Evolutionary conservation across 2,329 filamentous ascomycete species (phyloP).

Genomic region (Microsporum canis): DNA sequence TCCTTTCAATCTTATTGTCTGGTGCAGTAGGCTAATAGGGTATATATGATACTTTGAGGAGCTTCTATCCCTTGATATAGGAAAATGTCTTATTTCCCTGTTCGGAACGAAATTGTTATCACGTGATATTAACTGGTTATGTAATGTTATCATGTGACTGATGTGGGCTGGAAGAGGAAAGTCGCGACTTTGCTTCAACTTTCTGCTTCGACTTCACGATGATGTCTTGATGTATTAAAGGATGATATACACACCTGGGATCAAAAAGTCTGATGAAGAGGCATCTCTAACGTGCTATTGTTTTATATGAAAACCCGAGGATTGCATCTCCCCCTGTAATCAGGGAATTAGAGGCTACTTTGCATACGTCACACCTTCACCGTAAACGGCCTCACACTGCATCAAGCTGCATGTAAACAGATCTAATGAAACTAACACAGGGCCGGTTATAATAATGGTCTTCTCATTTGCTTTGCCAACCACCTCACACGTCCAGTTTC

Average conservation of each 20-base stretch:
- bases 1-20: background rate
- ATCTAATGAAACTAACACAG: background rate
- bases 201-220: background rate
- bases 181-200: background rate
- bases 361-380: background rate
- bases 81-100: background rate
- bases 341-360: background rate
- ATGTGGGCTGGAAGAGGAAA: background rate
- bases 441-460: conserved; percentile 51
- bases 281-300: background rate
- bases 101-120: background rate
- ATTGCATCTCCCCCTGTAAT: background rate
- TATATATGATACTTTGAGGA: background rate
- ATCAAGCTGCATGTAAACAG: background rate
- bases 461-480: conserved; percentile 82
- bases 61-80: background rate
- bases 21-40: background rate
- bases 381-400: background rate
- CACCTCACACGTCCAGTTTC: conserved; percentile 76
- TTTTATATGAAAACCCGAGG: background rate
- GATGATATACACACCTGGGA: background rate
- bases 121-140: background rate
- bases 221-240: background rate
- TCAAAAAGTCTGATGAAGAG: background rate
- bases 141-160: background rate